A percentile compares a stretch with the other conserved stretches of the same genome.
phyloP scores from a whole-genome alignment of 1,284 basidiomycete species.

The Melampsora abietis-canadensis region DNA sequence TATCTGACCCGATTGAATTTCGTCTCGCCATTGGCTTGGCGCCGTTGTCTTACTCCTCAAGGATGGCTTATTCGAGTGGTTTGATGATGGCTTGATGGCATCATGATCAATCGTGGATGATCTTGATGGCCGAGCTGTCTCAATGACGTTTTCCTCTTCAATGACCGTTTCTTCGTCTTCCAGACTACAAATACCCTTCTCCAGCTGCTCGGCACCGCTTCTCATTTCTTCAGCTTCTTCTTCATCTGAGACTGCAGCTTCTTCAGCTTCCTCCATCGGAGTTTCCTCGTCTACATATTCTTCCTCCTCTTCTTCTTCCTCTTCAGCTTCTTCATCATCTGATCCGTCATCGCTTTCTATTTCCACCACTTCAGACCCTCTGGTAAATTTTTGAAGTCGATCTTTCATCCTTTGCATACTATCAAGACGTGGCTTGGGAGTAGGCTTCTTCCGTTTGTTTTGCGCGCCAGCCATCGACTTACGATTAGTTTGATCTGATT shows the following conservation, averaged over 20 bases:
- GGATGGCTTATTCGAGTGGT: not conserved
- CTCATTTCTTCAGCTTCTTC: not conserved
- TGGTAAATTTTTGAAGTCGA: conserved; percentile 1
- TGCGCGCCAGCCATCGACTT: not conserved
- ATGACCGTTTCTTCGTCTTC: not conserved
- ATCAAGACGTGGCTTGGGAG: not conserved
- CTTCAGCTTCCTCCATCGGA: not conserved
- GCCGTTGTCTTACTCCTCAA: not conserved
- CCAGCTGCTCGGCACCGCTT: not conserved
- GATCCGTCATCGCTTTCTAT: conserved; percentile 21
- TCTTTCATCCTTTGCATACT: conserved; percentile 9
- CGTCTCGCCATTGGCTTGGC: conserved; percentile 3
- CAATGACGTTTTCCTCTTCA: not conserved
- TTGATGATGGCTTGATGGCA: not conserved
- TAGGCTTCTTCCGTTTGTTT: not conserved
- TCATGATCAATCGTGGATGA: conserved; percentile 2
- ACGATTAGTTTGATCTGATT: not conserved
- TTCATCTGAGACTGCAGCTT: not conserved
- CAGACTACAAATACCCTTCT: not conserved
- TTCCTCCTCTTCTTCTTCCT: conserved; percentile 23
- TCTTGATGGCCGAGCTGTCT: not conserved
- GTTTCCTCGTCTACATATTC: not conserved
- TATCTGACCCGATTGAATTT: not conserved
- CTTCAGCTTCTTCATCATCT: not conserved
- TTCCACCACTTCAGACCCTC: not conserved